Percentiles rank a stretch among this genome's conserved stretches.
phyloP scores from a whole-genome alignment of 2,329 filamentous ascomycete species.

The Ceratocystis lukuohia region DNA sequence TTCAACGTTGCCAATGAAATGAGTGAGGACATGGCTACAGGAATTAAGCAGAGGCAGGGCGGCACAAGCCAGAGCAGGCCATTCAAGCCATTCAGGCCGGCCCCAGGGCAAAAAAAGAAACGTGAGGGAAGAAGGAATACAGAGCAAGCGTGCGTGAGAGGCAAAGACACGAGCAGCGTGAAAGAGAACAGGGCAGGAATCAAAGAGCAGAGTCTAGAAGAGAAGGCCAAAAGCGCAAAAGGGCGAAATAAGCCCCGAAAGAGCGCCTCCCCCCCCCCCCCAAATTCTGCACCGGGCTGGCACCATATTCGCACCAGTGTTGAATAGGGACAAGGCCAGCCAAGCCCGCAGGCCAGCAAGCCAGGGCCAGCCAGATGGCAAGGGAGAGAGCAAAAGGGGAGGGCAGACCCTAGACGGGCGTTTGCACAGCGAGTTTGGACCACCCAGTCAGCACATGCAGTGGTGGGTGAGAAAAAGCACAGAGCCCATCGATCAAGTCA shows the following conservation, averaged over 20 bases:
- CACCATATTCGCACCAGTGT: not conserved
- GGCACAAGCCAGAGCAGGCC: not conserved
- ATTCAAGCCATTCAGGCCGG: not conserved
- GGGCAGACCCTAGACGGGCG: constrained; percentile 3
- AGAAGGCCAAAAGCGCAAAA: not conserved
- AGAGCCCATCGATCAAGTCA: not conserved
- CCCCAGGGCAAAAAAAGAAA: not conserved
- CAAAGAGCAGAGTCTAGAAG: not conserved
- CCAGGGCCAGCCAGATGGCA: not conserved
- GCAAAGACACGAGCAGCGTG: not conserved
- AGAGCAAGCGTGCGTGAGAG: not conserved
- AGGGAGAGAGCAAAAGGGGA: not conserved
- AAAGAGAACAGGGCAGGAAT: no score
- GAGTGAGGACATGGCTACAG: not conserved
- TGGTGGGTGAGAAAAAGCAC: not conserved
- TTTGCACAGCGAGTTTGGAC: constrained; percentile 1
- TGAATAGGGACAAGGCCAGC: not conserved
- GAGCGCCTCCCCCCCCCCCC: no score
- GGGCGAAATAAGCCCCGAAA: not conserved
- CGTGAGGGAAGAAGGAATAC: not conserved
- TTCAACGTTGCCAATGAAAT: not conserved
- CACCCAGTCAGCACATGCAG: not conserved
- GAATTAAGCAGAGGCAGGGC: not conserved
- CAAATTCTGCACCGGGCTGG: not conserved
- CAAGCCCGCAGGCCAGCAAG: no score